Evolutionary conservation across 352 stramenopile genomes (phyloP).

Genomic region (Hyaloperonospora brassicae): DNA sequence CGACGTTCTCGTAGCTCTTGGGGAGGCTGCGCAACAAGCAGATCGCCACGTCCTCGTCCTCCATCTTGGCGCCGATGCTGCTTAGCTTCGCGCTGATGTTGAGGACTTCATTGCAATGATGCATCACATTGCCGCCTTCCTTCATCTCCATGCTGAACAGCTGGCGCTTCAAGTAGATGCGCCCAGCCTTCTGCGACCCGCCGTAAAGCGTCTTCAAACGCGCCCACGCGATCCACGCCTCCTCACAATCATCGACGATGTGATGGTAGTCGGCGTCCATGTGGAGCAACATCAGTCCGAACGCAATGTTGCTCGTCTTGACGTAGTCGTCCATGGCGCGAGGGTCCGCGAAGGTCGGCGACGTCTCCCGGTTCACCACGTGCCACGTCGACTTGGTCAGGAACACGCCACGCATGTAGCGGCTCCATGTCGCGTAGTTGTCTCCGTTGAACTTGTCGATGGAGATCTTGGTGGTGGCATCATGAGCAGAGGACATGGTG

Average conservation of each 20-base stretch:
- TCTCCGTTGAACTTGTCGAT: conserved; percentile 5
- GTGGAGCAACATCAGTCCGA: conserved; percentile 23
- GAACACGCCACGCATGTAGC: background rate
- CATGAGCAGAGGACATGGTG: no score
- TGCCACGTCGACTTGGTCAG: background rate
- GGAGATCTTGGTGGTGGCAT: no score
- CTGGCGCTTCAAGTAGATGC: conserved; percentile 23
- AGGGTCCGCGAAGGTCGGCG: background rate
- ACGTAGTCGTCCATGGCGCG: conserved; percentile 15
- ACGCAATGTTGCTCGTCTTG: conserved; percentile 20
- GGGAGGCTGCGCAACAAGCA: conserved; percentile 3
- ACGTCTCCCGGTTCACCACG: background rate
- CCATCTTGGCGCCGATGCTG: conserved; percentile 9
- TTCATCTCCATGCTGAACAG: conserved; percentile 7
- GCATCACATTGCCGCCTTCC: conserved; percentile 7
- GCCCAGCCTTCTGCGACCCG: conserved; percentile 13
- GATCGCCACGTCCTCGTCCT: conserved; percentile 7
- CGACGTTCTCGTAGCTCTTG: conserved; percentile 8
- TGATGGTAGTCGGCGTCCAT: conserved; percentile 21
- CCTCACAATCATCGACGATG: conserved; percentile 17
- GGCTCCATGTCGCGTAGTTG: conserved; percentile 8
- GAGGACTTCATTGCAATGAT: conserved; percentile 8
- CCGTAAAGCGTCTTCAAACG: conserved; percentile 9
- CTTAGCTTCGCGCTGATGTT: conserved; percentile 8
- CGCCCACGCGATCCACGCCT: conserved; percentile 18